Percentiles rank a stretch among this genome's conserved stretches.
These are phyloP conservation scores for Ceratobasidium sp. DNA, from an alignment of 1,284 basidiomycete genomes.

Conservation along the genomic window DNA sequence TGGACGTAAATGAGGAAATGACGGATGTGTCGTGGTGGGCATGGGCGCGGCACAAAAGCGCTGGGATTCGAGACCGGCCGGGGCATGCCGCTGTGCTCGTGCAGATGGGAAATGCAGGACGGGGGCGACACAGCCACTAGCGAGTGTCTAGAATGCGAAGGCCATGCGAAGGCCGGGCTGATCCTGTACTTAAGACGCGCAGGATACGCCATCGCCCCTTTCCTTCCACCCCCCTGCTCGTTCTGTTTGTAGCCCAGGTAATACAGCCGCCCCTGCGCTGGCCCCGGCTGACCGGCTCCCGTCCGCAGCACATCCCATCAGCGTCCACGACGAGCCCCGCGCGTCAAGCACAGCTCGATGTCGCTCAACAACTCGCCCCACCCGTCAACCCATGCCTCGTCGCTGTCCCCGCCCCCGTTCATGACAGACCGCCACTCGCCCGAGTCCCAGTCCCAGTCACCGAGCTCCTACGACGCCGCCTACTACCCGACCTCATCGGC, in stretches of 20 bases:
- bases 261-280: too few relatives aligned
- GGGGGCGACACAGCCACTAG: slow-evolving; percentile 15
- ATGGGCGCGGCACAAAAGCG: not conserved
- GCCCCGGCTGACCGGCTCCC: not conserved
- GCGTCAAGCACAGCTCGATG: slow-evolving; percentile 5
- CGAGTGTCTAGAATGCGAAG: slow-evolving; percentile 5
- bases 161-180: not conserved
- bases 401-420: slow-evolving; percentile 31
- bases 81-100: not conserved
- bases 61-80: slow-evolving; percentile 15
- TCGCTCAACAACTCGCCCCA: slow-evolving; percentile 39
- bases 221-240: not conserved
- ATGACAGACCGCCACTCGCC: slow-evolving; percentile 28
- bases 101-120: not conserved
- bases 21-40: not conserved
- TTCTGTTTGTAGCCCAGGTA: too few relatives aligned
- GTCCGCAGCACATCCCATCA: not conserved
- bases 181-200: not conserved
- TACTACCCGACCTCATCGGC: slow-evolving; percentile 1
- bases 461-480: slow-evolving; percentile 16
- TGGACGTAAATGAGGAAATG: not conserved
- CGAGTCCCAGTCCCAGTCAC: slow-evolving; percentile 24
- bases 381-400: slow-evolving; percentile 32
- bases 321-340: too few relatives aligned
- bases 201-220: slow-evolving; percentile 3